phyloP scores from a whole-genome alignment of 1,139 yeast species.

The Pneumocystis sp. region DNA sequence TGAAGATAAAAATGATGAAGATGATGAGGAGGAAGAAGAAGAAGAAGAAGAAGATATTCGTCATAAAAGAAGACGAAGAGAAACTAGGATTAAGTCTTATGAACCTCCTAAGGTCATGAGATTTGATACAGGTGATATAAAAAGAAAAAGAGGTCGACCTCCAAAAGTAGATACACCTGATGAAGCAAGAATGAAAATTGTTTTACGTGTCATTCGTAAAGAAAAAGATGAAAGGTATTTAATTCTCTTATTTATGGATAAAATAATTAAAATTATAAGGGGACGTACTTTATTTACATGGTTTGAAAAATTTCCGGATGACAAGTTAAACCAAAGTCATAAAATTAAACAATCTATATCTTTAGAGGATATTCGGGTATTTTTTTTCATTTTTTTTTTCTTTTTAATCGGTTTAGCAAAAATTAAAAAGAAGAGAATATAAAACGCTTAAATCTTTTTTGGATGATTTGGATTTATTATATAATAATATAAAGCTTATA shows the following conservation, averaged over 20 bases:
- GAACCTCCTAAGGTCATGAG: background rate
- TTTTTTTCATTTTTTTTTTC: background rate
- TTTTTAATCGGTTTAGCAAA: conserved; percentile 39
- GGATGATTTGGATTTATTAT: conserved; percentile 59
- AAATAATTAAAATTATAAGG: background rate
- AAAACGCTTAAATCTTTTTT: conserved; percentile 59
- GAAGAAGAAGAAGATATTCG: conserved; percentile 21
- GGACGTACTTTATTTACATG: conserved; percentile 19
- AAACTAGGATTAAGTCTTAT: background rate
- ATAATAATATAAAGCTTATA: conserved; percentile 57
- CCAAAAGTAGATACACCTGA: conserved; percentile 8
- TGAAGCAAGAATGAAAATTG: conserved; percentile 11
- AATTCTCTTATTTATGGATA: background rate
- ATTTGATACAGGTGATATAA: background rate
- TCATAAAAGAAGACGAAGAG: background rate
- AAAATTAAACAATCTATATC: conserved; percentile 58
- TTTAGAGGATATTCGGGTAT: conserved; percentile 36
- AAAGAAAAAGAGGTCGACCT: conserved; percentile 9
- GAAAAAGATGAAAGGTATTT: background rate
- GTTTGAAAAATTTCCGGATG: conserved; percentile 76
- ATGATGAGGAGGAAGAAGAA: conserved; percentile 23
- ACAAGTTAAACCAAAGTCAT: conserved; percentile 43
- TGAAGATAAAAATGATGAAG: conserved; percentile 22
- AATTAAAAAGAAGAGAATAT: conserved; percentile 76
- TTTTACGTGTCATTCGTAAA: background rate